Percentiles rank a stretch among this genome's conserved stretches.
Conservation (phyloP, 441 rosid species). For the Populus tomentosa region DNA sequence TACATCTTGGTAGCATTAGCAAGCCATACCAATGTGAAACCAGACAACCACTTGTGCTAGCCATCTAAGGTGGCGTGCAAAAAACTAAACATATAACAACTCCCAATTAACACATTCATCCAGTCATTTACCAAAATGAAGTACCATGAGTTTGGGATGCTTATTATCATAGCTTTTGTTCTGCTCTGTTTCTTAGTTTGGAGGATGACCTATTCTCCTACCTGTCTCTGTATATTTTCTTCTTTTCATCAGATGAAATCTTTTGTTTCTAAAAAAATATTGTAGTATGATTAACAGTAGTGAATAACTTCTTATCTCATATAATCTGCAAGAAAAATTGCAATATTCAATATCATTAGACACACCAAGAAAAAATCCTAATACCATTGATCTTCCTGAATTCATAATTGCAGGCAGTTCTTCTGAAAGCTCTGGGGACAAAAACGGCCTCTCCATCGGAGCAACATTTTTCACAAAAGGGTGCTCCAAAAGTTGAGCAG, state of each 20-base stretch:
- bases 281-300: no score
- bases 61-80: neutral
- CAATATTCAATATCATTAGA: neutral
- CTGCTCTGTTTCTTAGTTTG: neutral
- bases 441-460: slow-evolving; percentile 58
- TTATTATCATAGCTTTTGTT: neutral
- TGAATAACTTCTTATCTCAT: neutral
- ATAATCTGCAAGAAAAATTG: neutral
- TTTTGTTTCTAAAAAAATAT: neutral
- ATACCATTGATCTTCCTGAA: slow-evolving; percentile 57
- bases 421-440: slow-evolving; percentile 34
- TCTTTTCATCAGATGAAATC: neutral
- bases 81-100: neutral
- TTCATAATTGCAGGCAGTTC: slow-evolving; percentile 33
- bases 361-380: slow-evolving; percentile 5
- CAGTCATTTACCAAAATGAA: neutral
- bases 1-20: neutral
- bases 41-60: neutral
- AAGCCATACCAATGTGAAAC: neutral
- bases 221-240: neutral
- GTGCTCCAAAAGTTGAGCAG: slow-evolving; percentile 75
- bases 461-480: slow-evolving; percentile 68
- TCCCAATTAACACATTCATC: neutral
- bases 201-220: neutral
- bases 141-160: neutral